These are phyloP conservation scores for Phylloporus rhodoxanthus DNA, from an alignment of 768 basidiomycete genomes.

Conservation along the genomic window DNA sequence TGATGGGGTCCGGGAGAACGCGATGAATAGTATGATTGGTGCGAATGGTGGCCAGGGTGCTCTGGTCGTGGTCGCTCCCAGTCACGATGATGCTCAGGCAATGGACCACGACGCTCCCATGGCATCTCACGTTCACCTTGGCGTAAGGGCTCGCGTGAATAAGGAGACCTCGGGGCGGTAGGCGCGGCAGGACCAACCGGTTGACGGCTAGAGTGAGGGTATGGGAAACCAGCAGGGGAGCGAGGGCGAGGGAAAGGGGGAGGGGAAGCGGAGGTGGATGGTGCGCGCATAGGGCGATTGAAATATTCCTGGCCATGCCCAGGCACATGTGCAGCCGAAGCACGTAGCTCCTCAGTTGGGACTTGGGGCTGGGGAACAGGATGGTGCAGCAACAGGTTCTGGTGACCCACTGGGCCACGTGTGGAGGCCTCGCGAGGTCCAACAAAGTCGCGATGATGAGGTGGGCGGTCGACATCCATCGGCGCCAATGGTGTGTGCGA, in stretches of 20 bases:
- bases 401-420: slow-evolving; percentile 54
- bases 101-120: slow-evolving; percentile 58
- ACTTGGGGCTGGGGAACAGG: slow-evolving; percentile 57
- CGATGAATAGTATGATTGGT: slow-evolving; percentile 28
- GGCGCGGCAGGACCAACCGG: slow-evolving; percentile 50
- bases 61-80: slow-evolving; percentile 47
- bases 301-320: slow-evolving; percentile 54
- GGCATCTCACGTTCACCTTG: slow-evolving; percentile 45
- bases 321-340: slow-evolving; percentile 30
- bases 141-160: slow-evolving; percentile 47
- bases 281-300: slow-evolving; percentile 44
- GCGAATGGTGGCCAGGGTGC: slow-evolving; percentile 29
- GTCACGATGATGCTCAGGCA: slow-evolving; percentile 41
- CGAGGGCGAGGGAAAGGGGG: slow-evolving; percentile 46
- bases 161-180: slow-evolving; percentile 54
- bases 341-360: slow-evolving; percentile 47
- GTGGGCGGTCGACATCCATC: slow-evolving; percentile 63
- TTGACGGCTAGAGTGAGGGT: slow-evolving; percentile 43
- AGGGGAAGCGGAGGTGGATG: slow-evolving; percentile 59
- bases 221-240: slow-evolving; percentile 47
- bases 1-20: slow-evolving; percentile 37
- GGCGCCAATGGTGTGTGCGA: slow-evolving; percentile 72
- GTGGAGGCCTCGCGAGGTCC: slow-evolving; percentile 38
- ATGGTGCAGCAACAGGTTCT: slow-evolving; percentile 59
- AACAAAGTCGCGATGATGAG: slow-evolving; percentile 53